Conservation (phyloP, 129 eudicot species). For the Flaveria sonorensis region DNA sequence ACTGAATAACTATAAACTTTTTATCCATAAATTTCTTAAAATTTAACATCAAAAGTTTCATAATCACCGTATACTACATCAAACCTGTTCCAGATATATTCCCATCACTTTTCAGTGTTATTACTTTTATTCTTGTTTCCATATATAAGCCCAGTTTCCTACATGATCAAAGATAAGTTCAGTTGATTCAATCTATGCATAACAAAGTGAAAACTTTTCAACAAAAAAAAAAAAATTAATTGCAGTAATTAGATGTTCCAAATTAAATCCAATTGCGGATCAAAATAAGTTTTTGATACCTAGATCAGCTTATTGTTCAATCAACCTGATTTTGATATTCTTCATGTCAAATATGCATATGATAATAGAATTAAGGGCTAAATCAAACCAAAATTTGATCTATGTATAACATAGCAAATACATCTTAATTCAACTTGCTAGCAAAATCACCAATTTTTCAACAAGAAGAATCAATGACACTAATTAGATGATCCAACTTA, state of each 20-base stretch:
- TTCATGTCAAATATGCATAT: too few relatives aligned
- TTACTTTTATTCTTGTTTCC: slow-evolving; percentile 52
- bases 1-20: slow-evolving; percentile 31
- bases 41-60: slow-evolving; percentile 27
- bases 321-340: background rate
- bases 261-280: slow-evolving; percentile 8
- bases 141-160: slow-evolving; percentile 63
- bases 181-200: background rate
- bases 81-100: slow-evolving; percentile 2
- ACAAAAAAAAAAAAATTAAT: background rate
- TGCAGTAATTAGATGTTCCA: background rate
- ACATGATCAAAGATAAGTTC: slow-evolving; percentile 12
- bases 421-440: background rate
- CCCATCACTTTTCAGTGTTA: slow-evolving; percentile 36
- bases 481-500: background rate
- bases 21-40: slow-evolving; percentile 22
- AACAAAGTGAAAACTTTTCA: background rate
- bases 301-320: background rate
- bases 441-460: background rate
- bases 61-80: slow-evolving; percentile 28
- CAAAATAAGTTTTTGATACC: background rate
- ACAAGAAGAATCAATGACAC: background rate
- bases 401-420: too few relatives aligned
- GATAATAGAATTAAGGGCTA: too few relatives aligned
- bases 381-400: too few relatives aligned